A percentile compares a stretch with the other conserved stretches of the same genome.
Conservation (phyloP, 1,139 yeast species). For the Yamadazyma diddensiae region DNA sequence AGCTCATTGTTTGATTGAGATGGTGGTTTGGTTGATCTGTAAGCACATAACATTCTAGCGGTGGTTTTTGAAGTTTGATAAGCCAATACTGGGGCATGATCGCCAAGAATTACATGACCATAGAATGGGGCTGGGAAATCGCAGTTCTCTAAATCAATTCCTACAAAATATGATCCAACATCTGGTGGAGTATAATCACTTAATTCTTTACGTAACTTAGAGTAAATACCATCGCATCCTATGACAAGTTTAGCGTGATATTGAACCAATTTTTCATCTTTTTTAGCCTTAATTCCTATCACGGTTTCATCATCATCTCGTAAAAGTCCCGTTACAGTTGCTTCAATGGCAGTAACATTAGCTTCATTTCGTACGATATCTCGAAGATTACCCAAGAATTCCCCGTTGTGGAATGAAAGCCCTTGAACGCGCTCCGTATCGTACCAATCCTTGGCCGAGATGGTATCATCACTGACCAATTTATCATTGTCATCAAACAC, state of each 20-base stretch:
- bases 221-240: conserved; percentile 91
- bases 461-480: conserved; percentile 45
- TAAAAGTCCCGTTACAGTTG: conserved; percentile 68
- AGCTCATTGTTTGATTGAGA: conserved; percentile 58
- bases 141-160: conserved; percentile 72
- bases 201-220: conserved; percentile 81
- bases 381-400: conserved; percentile 75
- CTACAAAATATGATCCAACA: conserved; percentile 84
- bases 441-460: conserved; percentile 54
- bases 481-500: conserved; percentile 58
- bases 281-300: conserved; percentile 60
- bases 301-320: conserved; percentile 50
- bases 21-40: conserved; percentile 73
- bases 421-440: conserved; percentile 66
- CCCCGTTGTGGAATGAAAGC: conserved; percentile 89
- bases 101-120: conserved; percentile 89
- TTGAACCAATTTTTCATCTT: conserved; percentile 12
- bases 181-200: conserved; percentile 55
- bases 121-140: conserved; percentile 66
- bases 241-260: conserved; percentile 66
- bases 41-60: conserved; percentile 88
- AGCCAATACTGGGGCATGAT: conserved; percentile 82
- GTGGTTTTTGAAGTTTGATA: conserved; percentile 84
- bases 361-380: conserved; percentile 63
- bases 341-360: conserved; percentile 76